These are phyloP conservation scores for Aureobasidium sp. DNA, from an alignment of 2,329 filamentous ascomycete genomes.

Conservation along the genomic window DNA sequence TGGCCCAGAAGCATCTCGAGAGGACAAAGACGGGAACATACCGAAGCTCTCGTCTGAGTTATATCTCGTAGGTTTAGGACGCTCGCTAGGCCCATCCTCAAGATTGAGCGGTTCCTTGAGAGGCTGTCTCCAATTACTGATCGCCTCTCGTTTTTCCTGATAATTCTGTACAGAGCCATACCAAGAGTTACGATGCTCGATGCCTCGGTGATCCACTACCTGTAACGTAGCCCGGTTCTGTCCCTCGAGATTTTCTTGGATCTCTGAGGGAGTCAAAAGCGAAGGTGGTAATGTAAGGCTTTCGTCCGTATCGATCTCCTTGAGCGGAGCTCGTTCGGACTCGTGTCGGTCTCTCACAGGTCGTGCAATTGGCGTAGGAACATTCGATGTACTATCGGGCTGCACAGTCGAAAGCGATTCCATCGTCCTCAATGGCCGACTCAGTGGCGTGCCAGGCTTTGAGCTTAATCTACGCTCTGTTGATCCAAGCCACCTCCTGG, in stretches of 20 bases:
- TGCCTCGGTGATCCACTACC: not conserved
- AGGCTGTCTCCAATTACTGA: conserved; percentile 19
- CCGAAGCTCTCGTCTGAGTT: conserved; percentile 54
- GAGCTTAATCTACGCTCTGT: conserved; percentile 11
- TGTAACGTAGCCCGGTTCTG: not conserved
- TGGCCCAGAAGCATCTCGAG: conserved; percentile 44
- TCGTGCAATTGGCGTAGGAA: conserved; percentile 44
- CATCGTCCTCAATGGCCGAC: conserved; percentile 9
- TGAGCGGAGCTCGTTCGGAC: not conserved
- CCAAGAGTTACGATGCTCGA: conserved; percentile 10
- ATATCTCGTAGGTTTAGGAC: conserved; percentile 23
- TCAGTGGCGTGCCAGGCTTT: conserved; percentile 15
- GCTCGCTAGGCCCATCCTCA: conserved; percentile 13
- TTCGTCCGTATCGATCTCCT: conserved; percentile 17
- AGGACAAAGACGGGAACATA: conserved; percentile 56
- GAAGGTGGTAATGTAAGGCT: conserved; percentile 20
- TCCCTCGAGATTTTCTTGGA: conserved; percentile 4
- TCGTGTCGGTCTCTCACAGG: conserved; percentile 31
- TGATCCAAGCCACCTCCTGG: conserved; percentile 6
- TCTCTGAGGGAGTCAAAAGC: conserved; percentile 11
- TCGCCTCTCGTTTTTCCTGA: conserved; percentile 2
- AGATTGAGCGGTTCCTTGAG: conserved; percentile 20
- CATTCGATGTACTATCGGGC: conserved; percentile 41
- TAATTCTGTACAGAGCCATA: conserved; percentile 5
- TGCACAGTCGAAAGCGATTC: conserved; percentile 9